Conservation (phyloP, 352 stramenopile species). For the Phytopythium vexans region DNA sequence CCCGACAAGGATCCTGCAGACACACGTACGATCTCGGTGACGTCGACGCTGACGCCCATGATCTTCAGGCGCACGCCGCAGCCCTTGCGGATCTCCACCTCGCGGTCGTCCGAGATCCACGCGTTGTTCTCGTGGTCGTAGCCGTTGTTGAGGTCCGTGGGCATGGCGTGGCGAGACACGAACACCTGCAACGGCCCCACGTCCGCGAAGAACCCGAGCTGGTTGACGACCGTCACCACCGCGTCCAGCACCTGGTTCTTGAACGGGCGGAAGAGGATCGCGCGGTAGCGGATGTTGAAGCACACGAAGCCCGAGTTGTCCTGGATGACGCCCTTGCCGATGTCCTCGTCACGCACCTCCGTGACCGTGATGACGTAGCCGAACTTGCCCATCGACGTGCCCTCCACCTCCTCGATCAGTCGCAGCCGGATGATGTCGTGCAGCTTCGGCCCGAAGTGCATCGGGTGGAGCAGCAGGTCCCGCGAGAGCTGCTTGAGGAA, state of each 20-base stretch:
- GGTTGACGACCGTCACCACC: constrained; percentile 95
- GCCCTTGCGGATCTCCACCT: constrained; percentile 95
- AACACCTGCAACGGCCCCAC: constrained; percentile 96
- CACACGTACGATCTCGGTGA: constrained; percentile 90
- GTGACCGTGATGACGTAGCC: constrained; percentile 98
- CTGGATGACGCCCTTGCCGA: constrained; percentile 96
- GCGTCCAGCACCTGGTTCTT: constrained; percentile 98
- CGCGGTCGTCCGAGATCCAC: constrained; percentile 97
- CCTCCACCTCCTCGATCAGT: constrained; percentile 96
- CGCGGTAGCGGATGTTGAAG: constrained; percentile 96
- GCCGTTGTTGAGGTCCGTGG: constrained; percentile 92
- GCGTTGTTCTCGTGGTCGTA: constrained; percentile 97
- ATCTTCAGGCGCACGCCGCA: constrained; percentile 96
- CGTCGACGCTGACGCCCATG: constrained; percentile 96
- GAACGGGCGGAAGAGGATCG: constrained; percentile 96
- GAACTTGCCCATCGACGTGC: constrained; percentile 94
- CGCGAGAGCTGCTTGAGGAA: constrained; percentile 87
- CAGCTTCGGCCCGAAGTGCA: constrained; percentile 95
- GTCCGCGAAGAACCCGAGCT: constrained; percentile 96
- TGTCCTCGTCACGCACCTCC: constrained; percentile 95
- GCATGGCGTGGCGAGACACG: constrained; percentile 94
- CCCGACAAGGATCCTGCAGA: constrained; percentile 9
- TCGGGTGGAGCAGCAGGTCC: constrained; percentile 94
- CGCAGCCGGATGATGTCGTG: constrained; percentile 94
- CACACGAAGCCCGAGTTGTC: constrained; percentile 97